Conservation (phyloP, 208 protist genomes). For the Acanthamoeba triangularis region DNA sequence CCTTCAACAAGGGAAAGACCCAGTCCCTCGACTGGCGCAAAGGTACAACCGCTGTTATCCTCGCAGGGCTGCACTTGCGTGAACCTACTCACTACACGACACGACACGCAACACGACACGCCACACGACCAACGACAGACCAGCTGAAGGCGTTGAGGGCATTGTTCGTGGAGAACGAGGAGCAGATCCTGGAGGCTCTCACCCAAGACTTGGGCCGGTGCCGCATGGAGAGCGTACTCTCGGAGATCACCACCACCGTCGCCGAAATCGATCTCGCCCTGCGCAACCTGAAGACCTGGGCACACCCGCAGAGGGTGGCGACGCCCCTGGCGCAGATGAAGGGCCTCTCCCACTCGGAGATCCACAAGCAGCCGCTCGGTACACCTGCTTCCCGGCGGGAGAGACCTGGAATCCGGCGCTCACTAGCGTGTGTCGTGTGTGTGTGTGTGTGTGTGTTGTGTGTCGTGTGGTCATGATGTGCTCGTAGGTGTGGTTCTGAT, state of each 20-base stretch:
- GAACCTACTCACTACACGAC: no score
- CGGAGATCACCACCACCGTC: slow-evolving; percentile 8
- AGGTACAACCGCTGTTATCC: not conserved
- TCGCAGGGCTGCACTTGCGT: no score
- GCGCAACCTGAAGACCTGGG: slow-evolving; percentile 34
- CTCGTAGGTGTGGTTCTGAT: slow-evolving; percentile 53
- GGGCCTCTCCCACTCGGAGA: slow-evolving; percentile 6
- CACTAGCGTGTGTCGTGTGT: not conserved
- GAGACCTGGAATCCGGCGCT: not conserved
- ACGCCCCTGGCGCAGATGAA: slow-evolving; percentile 61
- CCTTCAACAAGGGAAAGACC: slow-evolving; percentile 41
- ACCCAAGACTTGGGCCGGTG: slow-evolving; percentile 18
- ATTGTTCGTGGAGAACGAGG: not conserved
- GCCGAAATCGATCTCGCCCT: slow-evolving; percentile 18
- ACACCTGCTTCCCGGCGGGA: not conserved
- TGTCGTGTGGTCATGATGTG: not conserved
- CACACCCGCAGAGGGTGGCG: not conserved
- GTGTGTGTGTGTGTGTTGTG: not conserved
- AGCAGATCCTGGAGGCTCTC: slow-evolving; percentile 48
- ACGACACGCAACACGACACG: no score
- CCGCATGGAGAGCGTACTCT: slow-evolving; percentile 31
- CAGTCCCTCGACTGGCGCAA: slow-evolving; percentile 23
- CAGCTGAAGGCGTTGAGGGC: slow-evolving; percentile 6
- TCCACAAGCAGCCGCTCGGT: slow-evolving; percentile 56
- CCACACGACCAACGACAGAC: no score